These are phyloP conservation scores for Byssochlamys sp. DNA, from an alignment of 2,329 filamentous ascomycete species.

Conservation along the genomic window DNA sequence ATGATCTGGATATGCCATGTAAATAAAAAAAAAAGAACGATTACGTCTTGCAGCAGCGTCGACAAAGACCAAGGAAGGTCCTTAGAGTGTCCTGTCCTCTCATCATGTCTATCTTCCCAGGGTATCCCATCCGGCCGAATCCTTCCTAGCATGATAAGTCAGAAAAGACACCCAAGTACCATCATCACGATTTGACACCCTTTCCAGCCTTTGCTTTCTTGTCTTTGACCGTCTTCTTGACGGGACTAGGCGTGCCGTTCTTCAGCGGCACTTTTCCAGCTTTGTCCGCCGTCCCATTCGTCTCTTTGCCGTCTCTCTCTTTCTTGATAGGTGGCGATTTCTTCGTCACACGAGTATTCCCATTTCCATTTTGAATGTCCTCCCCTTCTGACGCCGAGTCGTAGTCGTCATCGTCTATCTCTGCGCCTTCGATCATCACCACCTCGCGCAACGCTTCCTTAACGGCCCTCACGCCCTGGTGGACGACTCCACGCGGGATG, in stretches of 20 bases:
- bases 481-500: conserved; percentile 41
- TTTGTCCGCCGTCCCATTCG: conserved; percentile 8
- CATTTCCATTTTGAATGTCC: conserved; percentile 2
- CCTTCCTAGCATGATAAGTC: not conserved
- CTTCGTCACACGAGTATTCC: not conserved
- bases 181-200: conserved; percentile 9
- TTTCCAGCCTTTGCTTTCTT: conserved; percentile 17
- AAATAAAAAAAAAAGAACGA: not conserved
- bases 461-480: conserved; percentile 42
- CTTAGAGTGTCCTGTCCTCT: not conserved
- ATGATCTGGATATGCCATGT: not conserved
- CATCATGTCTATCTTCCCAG: not conserved
- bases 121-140: conserved; percentile 1
- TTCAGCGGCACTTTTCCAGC: conserved; percentile 5
- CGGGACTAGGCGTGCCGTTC: conserved; percentile 16
- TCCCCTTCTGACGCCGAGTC: conserved; percentile 6
- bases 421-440: conserved; percentile 35
- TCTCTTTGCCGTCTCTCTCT: conserved; percentile 6
- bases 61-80: not conserved
- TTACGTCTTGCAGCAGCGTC: not conserved
- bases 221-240: conserved; percentile 12
- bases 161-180: not conserved
- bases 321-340: conserved; percentile 2
- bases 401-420: conserved; percentile 8
- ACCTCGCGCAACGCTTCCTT: conserved; percentile 44